Evolutionary conservation across 2,329 filamentous ascomycete species (phyloP).

Genomic region (Colletotrichum liaoningense): DNA sequence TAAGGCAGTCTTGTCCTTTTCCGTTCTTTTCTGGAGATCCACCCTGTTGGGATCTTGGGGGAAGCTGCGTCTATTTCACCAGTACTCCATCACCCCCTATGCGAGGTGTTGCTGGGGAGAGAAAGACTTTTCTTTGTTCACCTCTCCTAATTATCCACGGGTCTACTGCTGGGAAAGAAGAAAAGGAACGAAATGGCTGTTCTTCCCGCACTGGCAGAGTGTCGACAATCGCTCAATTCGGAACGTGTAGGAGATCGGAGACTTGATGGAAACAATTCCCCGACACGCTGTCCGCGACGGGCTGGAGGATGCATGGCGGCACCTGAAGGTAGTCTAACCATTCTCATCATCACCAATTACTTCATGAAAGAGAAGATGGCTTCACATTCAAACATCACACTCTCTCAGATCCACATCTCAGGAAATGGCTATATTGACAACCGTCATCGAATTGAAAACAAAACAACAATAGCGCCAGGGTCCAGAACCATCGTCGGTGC

Average conservation of each 20-base stretch:
- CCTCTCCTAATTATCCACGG: background rate
- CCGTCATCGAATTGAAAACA: background rate
- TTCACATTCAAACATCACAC: background rate
- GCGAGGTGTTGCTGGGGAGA: constrained; percentile 10
- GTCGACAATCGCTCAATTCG: background rate
- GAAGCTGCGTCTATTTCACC: background rate
- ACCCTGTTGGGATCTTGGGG: constrained; percentile 3
- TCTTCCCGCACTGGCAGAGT: background rate
- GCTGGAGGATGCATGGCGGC: background rate
- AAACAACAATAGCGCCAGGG: background rate
- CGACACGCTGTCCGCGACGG: background rate
- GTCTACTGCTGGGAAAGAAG: background rate
- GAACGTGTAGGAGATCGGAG: background rate
- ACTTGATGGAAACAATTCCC: background rate
- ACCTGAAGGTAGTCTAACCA: no score
- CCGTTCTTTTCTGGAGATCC: background rate
- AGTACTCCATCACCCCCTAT: background rate
- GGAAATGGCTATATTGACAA: no score
- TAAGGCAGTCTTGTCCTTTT: background rate
- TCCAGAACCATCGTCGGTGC: background rate
- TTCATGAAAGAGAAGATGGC: no score
- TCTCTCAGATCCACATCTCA: background rate
- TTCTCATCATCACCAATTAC: background rate
- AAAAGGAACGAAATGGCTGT: background rate
- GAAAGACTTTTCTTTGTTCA: background rate